These are phyloP conservation scores for Talaromyces sp. DNA, from an alignment of 2,329 filamentous ascomycete genomes.

Conservation along the genomic window DNA sequence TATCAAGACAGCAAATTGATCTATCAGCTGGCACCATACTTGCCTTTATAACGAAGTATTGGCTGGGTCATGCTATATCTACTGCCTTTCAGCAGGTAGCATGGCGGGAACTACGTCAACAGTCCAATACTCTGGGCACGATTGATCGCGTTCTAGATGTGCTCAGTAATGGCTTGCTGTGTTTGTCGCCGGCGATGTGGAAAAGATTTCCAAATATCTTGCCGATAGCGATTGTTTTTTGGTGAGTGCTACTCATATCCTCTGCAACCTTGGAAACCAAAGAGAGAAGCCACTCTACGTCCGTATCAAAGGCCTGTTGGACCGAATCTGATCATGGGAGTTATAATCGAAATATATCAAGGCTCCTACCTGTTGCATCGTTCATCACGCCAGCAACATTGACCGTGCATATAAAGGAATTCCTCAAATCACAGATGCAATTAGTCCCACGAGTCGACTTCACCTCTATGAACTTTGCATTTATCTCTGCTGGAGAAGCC, in stretches of 20 bases:
- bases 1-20: slow-evolving; percentile 2
- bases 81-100: slow-evolving; percentile 1
- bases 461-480: slow-evolving; percentile 4
- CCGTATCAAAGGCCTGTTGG: too few species aligned
- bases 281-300: too few species aligned
- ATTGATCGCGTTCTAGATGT: neutral
- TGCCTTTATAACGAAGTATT: slow-evolving; percentile 1
- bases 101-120: neutral
- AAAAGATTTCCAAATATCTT: neutral
- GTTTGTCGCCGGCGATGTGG: neutral
- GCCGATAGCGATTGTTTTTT: neutral
- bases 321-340: too few species aligned
- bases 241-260: neutral
- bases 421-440: neutral
- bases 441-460: slow-evolving; percentile 3
- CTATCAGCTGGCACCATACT: neutral
- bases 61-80: neutral
- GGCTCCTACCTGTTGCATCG: neutral
- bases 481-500: neutral
- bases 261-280: too few species aligned
- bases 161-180: neutral
- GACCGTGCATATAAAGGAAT: neutral
- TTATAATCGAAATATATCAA: neutral
- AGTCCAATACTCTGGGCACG: neutral
- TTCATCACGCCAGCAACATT: neutral